These are phyloP conservation scores for Hericium rajendrae DNA, from an alignment of 768 basidiomycete genomes.

Conservation along the genomic window DNA sequence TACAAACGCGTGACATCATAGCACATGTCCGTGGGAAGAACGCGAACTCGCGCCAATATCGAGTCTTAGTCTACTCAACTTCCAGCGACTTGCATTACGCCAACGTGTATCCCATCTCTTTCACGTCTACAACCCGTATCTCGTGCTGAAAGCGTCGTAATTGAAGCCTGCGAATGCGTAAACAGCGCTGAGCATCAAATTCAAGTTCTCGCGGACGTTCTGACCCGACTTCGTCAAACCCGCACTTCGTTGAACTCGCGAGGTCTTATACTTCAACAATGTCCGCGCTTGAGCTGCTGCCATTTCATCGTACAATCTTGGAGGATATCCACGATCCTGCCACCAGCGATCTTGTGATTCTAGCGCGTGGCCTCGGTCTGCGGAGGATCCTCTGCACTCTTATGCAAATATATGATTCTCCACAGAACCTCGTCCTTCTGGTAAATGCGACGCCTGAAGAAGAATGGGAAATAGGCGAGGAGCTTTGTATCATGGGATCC, in stretches of 20 bases:
- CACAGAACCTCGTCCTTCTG: slow-evolving; percentile 74
- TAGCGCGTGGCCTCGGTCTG: slow-evolving; percentile 88
- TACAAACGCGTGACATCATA: no score
- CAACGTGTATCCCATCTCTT: no score
- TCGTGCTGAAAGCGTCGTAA: no score
- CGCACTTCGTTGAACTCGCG: neutral
- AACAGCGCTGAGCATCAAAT: neutral
- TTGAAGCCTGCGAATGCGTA: no score
- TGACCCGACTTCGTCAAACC: neutral
- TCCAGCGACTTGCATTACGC: no score
- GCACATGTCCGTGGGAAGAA: no score
- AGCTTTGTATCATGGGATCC: slow-evolving; percentile 88
- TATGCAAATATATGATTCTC: slow-evolving; percentile 86
- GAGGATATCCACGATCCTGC: slow-evolving; percentile 66
- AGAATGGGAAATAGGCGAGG: slow-evolving; percentile 85
- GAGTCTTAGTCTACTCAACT: no score
- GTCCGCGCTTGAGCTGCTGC: slow-evolving; percentile 26
- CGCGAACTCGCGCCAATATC: neutral
- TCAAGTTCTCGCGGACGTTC: neutral
- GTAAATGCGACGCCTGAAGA: slow-evolving; percentile 82
- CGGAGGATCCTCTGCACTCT: slow-evolving; percentile 76
- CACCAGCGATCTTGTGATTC: slow-evolving; percentile 61
- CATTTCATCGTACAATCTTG: slow-evolving; percentile 61
- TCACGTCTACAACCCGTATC: no score
- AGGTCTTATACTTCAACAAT: neutral